Conservation (phyloP, 176 grass and related monocot species). For the Oryza officinalis region DNA sequence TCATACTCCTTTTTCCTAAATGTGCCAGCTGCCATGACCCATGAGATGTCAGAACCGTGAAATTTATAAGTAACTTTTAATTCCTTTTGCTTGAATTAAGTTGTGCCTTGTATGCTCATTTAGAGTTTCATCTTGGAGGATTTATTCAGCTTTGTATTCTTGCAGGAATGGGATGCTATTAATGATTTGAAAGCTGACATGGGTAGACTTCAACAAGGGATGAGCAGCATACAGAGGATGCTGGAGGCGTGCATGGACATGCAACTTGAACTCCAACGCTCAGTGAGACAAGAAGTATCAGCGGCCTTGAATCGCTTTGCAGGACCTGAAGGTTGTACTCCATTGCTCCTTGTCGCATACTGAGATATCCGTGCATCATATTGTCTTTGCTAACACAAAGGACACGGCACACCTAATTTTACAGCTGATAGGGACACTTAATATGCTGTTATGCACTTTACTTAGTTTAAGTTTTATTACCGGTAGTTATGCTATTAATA, state of each 20-base stretch:
- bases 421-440: neutral
- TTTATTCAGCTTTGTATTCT: constrained; percentile 31
- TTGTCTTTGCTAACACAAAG: neutral
- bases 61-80: neutral
- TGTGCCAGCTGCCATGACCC: neutral
- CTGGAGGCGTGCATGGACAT: constrained; percentile 97
- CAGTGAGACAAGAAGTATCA: constrained; percentile 97
- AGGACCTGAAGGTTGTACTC: constrained; percentile 60
- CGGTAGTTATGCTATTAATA: neutral
- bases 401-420: neutral
- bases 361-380: constrained; percentile 3
- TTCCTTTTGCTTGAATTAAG: constrained; percentile 13
- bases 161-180: constrained; percentile 92
- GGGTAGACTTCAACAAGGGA: constrained; percentile 83
- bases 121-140: neutral
- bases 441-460: neutral
- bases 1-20: neutral
- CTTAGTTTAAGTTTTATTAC: constrained; percentile 21
- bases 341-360: neutral
- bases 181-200: constrained; percentile 89
- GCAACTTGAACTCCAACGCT: constrained; percentile 94
- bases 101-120: neutral
- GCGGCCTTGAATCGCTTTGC: constrained; percentile 74
- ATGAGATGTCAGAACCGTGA: constrained; percentile 15
- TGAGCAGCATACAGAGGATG: constrained; percentile 94